Base-by-base conservation (phyloP, 495 filamentous ascomycete genomes). In the Beverwykella pulmonaria region DNA sequence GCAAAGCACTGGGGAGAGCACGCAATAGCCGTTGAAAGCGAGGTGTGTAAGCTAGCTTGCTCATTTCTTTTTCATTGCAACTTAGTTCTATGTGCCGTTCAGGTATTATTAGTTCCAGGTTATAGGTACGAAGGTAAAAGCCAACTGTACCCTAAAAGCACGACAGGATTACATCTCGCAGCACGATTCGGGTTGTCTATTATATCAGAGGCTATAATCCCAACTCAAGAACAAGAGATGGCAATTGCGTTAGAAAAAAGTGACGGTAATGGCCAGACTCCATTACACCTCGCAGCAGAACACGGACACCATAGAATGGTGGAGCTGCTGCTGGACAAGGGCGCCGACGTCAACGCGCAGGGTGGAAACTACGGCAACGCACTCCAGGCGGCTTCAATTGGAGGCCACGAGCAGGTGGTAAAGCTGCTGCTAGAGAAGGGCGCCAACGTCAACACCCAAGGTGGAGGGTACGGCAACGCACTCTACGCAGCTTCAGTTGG, bases 1-100 rank as follows among this genome's bases (percentile, higher is more conserved):
- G 66, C 77, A 17, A 36, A 39, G 14, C 66, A 81, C 53, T 84
- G 82, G 82, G 82, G 77, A 1, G 8, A 77, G 53, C 80, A 82
- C 73, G 76, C 75, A 63, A 67, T 68, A 36, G 9, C 1, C 53
- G 59, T 44, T 56, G 5, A 72, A 74, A 57, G 66, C 4, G 49
- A 65, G 17, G 71, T 68, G 1, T 48, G 1, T 53, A 30, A 58
- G 6, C 30, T n/a, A 57, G 65, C 30, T 26, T 58, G 25, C 29
- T 52, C 59, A 17, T 64, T 63, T n/a, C 48, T 50, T n/a, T 7
- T 15, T 47, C 20, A 47, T 15, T 5, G n/a, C n/a, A 15, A 15
- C 15, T 15, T 47, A 15, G 6, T 47, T 47, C 6, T 15, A 47
- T 47, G 44, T 15, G 44, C 48, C 25, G 15, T 26, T 25, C 48